Evolutionary conservation across 495 filamentous ascomycete species (phyloP), one percentile per base, ranked within the genome.

Genomic region (Hypoxylon lienhwacheense): DNA sequence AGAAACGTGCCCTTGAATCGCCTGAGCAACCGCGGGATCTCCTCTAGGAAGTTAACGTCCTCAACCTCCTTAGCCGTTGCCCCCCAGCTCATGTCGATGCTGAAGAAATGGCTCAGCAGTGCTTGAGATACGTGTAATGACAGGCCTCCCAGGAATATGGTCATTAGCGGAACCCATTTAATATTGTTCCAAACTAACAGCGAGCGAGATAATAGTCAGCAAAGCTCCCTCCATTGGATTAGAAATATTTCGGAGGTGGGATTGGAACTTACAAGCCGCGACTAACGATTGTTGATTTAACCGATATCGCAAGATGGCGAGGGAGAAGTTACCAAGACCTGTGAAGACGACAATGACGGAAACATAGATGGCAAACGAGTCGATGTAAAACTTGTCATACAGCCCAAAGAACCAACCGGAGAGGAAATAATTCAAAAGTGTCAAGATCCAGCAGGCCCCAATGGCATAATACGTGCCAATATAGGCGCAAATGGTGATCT

Each of bases 381-480:
- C 74, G 51, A 85, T 73, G 66, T 85, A 85, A 66, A 78, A 82
- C 53, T 84, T 79, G 61, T 84, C 81, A 34, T 81, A 72, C 7
- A 78, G 54, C 0, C 75, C 80, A 29, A 72, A 76, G 68, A 80
- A 84, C 73, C 78, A 82, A 34, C 82, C 85, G 14, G 80, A 74
- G 40, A 83, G 70, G 67, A 86, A 81, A 66, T 86, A 87, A 65
- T 87, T 86, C 36, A 73, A 65, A 1, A 87, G 65, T 3, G 83
- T 85, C 47, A 88, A 70, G 42, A 82, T 64, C 84, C 84, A 87
- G 15, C 83, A 80, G 15, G 81, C 78, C 7, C 72, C 86, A 41
- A 89, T 80, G 24, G 85, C 86, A 60, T 88, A 89, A 69, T 89
- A 89, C 1, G 86, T 88, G 10, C 85, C 85, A 63, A 89, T 84